Conservation (phyloP, 495 filamentous ascomycete genomes). For the Lepidopterella palustris region DNA sequence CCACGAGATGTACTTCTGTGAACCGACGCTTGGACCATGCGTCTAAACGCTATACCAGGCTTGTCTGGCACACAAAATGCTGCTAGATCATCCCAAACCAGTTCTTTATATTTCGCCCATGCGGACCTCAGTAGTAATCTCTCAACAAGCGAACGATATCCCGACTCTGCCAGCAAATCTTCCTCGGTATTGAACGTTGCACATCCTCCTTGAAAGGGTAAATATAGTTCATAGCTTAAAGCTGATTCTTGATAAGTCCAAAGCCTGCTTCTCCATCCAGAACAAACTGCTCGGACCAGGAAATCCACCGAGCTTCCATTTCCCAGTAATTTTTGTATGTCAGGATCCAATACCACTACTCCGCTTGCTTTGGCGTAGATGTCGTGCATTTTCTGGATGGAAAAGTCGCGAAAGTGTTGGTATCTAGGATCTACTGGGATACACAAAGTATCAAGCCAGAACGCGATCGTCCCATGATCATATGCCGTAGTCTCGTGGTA, state of each 20-base stretch:
- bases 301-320: neutral
- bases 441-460: slow-evolving; percentile 2
- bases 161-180: neutral
- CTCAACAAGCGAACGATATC: neutral
- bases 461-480: neutral
- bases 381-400: slow-evolving; percentile 6
- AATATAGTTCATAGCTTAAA: neutral
- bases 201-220: neutral
- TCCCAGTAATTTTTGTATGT: neutral
- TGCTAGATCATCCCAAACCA: neutral
- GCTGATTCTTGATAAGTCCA: slow-evolving; percentile 11
- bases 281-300: neutral
- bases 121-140: neutral
- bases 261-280: slow-evolving; percentile 1
- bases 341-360: slow-evolving; percentile 8
- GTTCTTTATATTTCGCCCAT: neutral
- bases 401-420: slow-evolving; percentile 7
- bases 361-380: slow-evolving; percentile 2
- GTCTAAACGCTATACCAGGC: neutral
- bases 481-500: neutral
- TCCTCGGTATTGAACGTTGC: neutral
- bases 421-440: neutral
- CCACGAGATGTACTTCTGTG: neutral
- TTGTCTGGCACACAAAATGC: too few species aligned
- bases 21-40: neutral